phyloP scores from a whole-genome alignment of 2,329 filamentous ascomycete genomes.

The Stromatinia cepivora region DNA sequence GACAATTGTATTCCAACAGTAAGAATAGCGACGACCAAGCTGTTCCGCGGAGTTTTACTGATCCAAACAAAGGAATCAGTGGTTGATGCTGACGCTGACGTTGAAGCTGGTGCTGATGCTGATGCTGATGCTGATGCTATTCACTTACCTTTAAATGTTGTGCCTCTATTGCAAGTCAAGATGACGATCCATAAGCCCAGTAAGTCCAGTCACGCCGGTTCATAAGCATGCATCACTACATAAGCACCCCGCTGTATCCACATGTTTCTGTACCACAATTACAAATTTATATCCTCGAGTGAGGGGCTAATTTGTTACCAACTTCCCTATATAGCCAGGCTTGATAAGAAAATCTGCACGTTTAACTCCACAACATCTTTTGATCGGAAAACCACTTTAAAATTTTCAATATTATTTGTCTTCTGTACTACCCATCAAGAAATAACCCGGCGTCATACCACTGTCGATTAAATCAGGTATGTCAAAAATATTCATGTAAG shows the following conservation, averaged over 20 bases:
- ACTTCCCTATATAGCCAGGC: neutral
- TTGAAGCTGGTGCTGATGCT: neutral
- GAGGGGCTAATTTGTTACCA: neutral
- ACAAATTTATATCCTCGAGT: neutral
- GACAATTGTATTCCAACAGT: neutral
- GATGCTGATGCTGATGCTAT: neutral
- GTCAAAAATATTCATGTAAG: conserved; percentile 15
- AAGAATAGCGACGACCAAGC: neutral
- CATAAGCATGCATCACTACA: neutral
- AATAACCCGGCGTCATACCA: conserved; percentile 6
- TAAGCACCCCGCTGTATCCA: neutral
- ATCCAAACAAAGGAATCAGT: neutral
- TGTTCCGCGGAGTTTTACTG: neutral
- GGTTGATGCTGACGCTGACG: neutral
- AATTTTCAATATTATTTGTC: neutral
- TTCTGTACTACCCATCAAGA: neutral
- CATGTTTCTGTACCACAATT: neutral
- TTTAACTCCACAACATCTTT: neutral
- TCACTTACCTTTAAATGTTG: neutral
- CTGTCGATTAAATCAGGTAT: neutral
- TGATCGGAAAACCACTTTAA: neutral
- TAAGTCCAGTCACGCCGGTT: neutral
- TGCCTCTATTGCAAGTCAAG: neutral
- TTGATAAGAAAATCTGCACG: neutral
- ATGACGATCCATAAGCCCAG: neutral